phyloP scores from a whole-genome alignment of 495 filamentous ascomycete genomes.

The Beverwykella pulmonaria region DNA sequence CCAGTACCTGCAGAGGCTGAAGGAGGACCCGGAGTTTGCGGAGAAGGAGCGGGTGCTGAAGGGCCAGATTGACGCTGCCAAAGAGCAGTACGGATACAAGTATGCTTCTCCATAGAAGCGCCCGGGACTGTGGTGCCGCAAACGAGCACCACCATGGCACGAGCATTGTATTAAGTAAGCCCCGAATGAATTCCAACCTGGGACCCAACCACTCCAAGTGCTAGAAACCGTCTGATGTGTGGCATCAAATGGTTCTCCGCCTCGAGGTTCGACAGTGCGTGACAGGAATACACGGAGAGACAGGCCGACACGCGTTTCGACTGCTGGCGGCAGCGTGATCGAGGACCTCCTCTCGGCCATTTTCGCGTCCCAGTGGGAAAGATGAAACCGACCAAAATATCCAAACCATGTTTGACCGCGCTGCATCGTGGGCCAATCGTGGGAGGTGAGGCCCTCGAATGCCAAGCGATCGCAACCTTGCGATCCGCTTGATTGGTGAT shows the following conservation, averaged over 20 bases:
- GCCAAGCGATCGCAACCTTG: conserved; percentile 16
- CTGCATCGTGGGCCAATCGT: conserved; percentile 26
- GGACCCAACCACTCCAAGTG: background rate
- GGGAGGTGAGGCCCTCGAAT: background rate
- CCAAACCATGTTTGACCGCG: conserved; percentile 19
- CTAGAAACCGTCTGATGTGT: background rate
- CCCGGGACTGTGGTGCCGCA: background rate
- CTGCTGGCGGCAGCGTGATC: conserved; percentile 12
- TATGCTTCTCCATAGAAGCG: conserved; percentile 35
- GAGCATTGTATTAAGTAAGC: background rate
- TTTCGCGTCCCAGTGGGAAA: conserved; percentile 10
- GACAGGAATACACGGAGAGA: background rate
- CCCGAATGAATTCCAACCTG: background rate
- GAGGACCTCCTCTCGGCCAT: conserved; percentile 13
- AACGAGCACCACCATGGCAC: background rate
- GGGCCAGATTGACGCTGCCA: conserved; percentile 38
- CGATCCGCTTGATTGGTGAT: conserved; percentile 31
- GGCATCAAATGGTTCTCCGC: background rate
- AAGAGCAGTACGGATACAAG: conserved; percentile 46
- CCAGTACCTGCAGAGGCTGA: conserved; percentile 34
- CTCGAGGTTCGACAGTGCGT: background rate
- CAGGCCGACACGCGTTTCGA: background rate
- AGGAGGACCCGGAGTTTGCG: conserved; percentile 43
- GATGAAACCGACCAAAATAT: conserved; percentile 34
- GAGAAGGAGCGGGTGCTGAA: conserved; percentile 37